Conservation (phyloP, 2,329 filamentous ascomycete species). For the Harringtonia lauricola region DNA sequence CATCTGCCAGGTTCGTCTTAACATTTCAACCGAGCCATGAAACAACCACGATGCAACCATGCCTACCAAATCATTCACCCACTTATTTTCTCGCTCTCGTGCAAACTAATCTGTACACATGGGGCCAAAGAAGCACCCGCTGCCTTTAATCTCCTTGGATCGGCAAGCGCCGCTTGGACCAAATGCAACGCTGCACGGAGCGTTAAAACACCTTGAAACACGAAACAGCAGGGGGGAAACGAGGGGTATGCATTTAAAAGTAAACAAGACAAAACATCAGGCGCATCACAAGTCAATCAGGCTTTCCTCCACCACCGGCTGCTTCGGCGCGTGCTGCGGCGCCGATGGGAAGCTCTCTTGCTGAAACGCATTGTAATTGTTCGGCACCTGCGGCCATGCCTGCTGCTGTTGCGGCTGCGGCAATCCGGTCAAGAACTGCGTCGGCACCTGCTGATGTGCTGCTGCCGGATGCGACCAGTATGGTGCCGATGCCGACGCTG, state of each 20-base stretch:
- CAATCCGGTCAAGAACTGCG: slow-evolving; percentile 15
- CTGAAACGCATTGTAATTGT: slow-evolving; percentile 35
- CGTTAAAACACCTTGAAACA: too few relatives aligned
- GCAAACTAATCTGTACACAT: too few relatives aligned
- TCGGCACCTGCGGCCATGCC: slow-evolving; percentile 19
- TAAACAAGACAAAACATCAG: not conserved
- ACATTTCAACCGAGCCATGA: too few relatives aligned
- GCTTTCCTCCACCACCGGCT: slow-evolving; percentile 59
- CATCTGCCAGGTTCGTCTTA: too few relatives aligned
- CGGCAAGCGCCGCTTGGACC: too few relatives aligned
- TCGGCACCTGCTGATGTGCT: slow-evolving; percentile 27
- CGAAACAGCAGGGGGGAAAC: not conserved
- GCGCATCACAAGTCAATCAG: slow-evolving; percentile 55
- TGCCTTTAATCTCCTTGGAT: too few relatives aligned
- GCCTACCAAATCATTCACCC: too few relatives aligned
- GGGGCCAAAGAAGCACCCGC: too few relatives aligned
- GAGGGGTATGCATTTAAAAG: not conserved
- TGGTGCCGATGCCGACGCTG: slow-evolving; percentile 15
- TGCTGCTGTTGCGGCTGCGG: slow-evolving; percentile 5
- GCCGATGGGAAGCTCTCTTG: slow-evolving; percentile 56
- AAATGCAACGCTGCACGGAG: too few relatives aligned
- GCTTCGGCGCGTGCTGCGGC: slow-evolving; percentile 49
- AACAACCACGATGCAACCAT: too few relatives aligned
- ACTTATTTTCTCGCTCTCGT: too few relatives aligned
- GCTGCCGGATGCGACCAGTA: slow-evolving; percentile 37